phyloP scores from a whole-genome alignment of 306 rosid genomes.

The Vigna hirtella region DNA sequence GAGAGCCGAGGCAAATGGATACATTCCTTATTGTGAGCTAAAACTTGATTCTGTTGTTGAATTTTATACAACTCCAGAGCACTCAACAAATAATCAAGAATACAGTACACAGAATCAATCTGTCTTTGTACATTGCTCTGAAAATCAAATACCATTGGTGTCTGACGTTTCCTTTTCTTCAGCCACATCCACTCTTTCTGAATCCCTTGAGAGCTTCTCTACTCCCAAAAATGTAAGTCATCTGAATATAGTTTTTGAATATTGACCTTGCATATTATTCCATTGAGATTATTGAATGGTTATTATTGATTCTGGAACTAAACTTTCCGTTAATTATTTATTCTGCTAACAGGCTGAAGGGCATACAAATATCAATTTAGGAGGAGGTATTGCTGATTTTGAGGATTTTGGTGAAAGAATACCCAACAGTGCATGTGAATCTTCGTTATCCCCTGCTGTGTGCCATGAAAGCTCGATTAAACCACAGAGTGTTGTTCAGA shows the following conservation, averaged over 20 bases:
- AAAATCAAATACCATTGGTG: constrained; percentile 48
- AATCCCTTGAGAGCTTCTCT: constrained; percentile 51
- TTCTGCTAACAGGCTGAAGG: constrained; percentile 59
- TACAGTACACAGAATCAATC: constrained; percentile 48
- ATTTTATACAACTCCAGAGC: constrained; percentile 49
- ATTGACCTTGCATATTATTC: constrained; percentile 33
- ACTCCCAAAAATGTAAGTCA: constrained; percentile 61
- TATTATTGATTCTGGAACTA: constrained; percentile 39
- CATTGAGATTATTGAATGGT: constrained; percentile 23
- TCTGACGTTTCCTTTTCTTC: constrained; percentile 64
- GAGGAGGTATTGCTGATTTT: constrained; percentile 45
- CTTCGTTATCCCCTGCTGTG: constrained; percentile 57
- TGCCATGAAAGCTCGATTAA: constrained; percentile 51
- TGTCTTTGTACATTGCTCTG: constrained; percentile 42
- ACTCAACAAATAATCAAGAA: constrained; percentile 51
- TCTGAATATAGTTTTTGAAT: constrained; percentile 32
- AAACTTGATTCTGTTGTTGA: constrained; percentile 57
- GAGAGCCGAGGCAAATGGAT: constrained; percentile 71
- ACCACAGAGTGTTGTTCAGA: constrained; percentile 46
- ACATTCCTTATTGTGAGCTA: constrained; percentile 70
- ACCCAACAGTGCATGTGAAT: constrained; percentile 48
- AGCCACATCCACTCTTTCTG: constrained; percentile 61
- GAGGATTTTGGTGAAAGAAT: constrained; percentile 53
- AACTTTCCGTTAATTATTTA: constrained; percentile 28
- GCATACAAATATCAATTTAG: constrained; percentile 44